These are phyloP conservation scores for Backusella macrospora DNA, from an alignment of 192 early-diverging fungal species.

Conservation along the genomic window DNA sequence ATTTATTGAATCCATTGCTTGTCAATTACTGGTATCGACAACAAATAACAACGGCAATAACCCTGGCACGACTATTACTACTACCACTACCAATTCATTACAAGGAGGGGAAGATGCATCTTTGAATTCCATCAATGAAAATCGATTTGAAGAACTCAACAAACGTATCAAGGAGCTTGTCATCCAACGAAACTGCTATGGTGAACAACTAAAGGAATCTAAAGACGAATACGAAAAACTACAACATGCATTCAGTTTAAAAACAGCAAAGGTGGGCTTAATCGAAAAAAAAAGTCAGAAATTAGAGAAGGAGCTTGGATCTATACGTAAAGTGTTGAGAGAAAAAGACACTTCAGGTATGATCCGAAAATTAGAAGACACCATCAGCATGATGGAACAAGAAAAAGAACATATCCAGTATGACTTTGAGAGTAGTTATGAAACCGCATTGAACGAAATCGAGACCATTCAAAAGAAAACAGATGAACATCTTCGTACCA, in stretches of 20 bases:
- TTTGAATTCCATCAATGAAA: background rate
- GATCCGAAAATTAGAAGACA: background rate
- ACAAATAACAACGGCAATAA: background rate
- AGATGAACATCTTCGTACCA: background rate
- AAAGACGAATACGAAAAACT: background rate
- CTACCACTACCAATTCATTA: no score
- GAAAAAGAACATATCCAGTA: background rate
- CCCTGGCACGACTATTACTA: no score
- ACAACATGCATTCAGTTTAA: background rate
- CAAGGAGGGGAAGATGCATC: background rate
- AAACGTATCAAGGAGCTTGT: background rate
- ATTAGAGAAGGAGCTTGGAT: background rate
- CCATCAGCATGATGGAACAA: background rate
- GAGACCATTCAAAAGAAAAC: background rate
- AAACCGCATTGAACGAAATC: slow-evolving; percentile 4
- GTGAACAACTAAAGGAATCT: background rate
- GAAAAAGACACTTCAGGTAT: slow-evolving; percentile 3
- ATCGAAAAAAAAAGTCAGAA: background rate
- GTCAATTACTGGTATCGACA: background rate
- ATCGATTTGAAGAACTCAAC: slow-evolving; percentile 5
- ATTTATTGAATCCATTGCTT: background rate
- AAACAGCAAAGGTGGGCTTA: background rate
- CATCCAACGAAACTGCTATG: background rate
- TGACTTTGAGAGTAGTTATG: slow-evolving; percentile 7
- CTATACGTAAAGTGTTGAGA: background rate